A percentile compares a stretch with the other conserved stretches of the same genome.
Evolutionary conservation across 192 early-diverging fungal species (phyloP).

Genomic region (Dissophora globulifera): DNA sequence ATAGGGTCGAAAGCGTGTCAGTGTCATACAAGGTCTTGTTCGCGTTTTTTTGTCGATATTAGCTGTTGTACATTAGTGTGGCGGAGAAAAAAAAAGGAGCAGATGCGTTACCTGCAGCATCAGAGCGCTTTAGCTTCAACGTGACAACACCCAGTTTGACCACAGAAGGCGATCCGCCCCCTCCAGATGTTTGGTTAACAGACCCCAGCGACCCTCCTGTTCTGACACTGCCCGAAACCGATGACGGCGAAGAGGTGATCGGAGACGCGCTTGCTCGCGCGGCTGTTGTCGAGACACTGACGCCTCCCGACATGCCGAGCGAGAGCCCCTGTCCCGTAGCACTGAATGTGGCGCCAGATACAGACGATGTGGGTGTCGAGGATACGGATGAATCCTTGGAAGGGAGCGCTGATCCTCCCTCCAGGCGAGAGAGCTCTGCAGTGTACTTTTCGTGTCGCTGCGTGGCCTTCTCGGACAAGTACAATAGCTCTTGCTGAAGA

Average conservation of each 20-base stretch:
- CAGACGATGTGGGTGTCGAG: conserved; percentile 26
- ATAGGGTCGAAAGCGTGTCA: background rate
- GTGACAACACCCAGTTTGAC: conserved; percentile 46
- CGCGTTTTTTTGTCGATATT: too few relatives aligned
- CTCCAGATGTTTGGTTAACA: background rate
- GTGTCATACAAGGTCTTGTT: too few relatives aligned
- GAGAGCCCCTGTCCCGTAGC: conserved; percentile 5
- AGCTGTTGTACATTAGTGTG: too few relatives aligned
- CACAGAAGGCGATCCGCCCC: conserved; percentile 2
- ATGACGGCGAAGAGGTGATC: conserved; percentile 32
- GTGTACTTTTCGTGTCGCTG: conserved; percentile 20
- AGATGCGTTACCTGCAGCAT: conserved; percentile 45
- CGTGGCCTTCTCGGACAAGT: conserved; percentile 39
- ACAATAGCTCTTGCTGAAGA: conserved; percentile 40
- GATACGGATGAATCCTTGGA: conserved; percentile 45
- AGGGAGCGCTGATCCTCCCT: conserved; percentile 9
- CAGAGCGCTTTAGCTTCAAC: conserved; percentile 44
- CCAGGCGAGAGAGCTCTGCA: conserved; percentile 25
- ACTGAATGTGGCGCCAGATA: background rate
- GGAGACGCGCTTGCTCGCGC: conserved; percentile 33
- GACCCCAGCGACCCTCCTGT: conserved; percentile 15
- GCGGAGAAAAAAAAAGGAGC: too few relatives aligned
- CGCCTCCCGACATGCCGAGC: conserved; percentile 2
- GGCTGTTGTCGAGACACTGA: background rate
- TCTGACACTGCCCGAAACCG: conserved; percentile 24